Conservation (phyloP, 345 rosid species). For the Gossypium raimondii region DNA sequence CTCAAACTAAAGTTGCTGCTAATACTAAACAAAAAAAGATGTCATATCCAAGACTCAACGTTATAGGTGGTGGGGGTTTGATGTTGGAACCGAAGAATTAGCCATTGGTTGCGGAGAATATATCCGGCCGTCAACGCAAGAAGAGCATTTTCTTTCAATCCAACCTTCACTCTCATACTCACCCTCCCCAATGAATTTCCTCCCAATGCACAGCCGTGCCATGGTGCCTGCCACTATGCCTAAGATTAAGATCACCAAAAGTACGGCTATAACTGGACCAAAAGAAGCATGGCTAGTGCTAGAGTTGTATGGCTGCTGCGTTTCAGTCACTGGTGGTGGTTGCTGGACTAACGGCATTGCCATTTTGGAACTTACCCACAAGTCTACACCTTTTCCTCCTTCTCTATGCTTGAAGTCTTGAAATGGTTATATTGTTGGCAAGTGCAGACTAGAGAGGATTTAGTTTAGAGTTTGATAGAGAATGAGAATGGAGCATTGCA, state of each 20-base stretch:
- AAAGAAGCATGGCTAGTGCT: slow-evolving; percentile 32
- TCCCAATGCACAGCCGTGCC: slow-evolving; percentile 70
- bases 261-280: slow-evolving; percentile 52
- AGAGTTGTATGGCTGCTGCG: slow-evolving; percentile 29
- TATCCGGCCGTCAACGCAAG: slow-evolving; percentile 72
- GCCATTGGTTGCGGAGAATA: slow-evolving; percentile 27
- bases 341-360: slow-evolving; percentile 40
- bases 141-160: slow-evolving; percentile 56
- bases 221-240: slow-evolving; percentile 49
- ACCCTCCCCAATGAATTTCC: slow-evolving; percentile 52
- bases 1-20: too few relatives aligned
- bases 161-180: slow-evolving; percentile 63
- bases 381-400: not conserved
- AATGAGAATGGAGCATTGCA: not conserved
- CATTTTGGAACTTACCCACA: slow-evolving; percentile 17
- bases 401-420: not conserved
- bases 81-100: slow-evolving; percentile 13
- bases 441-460: not conserved
- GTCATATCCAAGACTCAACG: not conserved
- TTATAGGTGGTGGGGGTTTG: slow-evolving; percentile 22
- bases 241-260: slow-evolving; percentile 40
- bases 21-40: too few relatives aligned
- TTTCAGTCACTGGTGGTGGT: slow-evolving; percentile 32
- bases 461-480: not conserved
- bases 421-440: not conserved